Evolutionary conservation across 2,329 filamentous ascomycete genomes (phyloP).

Genomic region (Botrytis aclada): DNA sequence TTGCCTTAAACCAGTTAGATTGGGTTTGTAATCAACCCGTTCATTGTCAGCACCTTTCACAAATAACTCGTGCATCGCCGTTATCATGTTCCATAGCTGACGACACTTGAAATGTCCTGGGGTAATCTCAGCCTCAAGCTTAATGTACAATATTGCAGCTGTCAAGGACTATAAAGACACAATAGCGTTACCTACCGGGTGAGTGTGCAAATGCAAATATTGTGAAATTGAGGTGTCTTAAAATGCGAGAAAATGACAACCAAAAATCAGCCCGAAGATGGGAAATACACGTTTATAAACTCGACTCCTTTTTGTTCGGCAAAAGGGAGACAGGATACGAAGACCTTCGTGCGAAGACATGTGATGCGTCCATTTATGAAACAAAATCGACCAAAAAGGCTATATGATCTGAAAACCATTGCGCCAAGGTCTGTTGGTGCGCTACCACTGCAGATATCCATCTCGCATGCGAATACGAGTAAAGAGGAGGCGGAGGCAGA

Average conservation of each 20-base stretch:
- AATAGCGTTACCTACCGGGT: neutral
- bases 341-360: conserved; percentile 11
- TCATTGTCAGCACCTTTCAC: neutral
- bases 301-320: neutral
- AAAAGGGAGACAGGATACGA: conserved; percentile 1
- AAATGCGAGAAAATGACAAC: neutral
- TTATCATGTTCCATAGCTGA: neutral
- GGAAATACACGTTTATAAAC: conserved; percentile 11
- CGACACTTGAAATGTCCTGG: neutral
- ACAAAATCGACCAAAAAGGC: conserved; percentile 3
- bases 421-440: neutral
- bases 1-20: conserved; percentile 2
- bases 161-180: neutral
- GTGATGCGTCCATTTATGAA: conserved; percentile 16
- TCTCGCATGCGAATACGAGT: neutral
- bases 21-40: too few species aligned
- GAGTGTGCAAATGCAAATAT: neutral
- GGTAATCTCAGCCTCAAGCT: neutral
- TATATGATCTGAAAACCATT: neutral
- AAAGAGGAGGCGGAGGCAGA: neutral
- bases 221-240: neutral
- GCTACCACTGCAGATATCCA: neutral
- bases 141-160: neutral
- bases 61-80: neutral
- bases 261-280: neutral